phyloP scores from a whole-genome alignment of 2,329 filamentous ascomycete genomes.

The Cryphonectria parasitica region DNA sequence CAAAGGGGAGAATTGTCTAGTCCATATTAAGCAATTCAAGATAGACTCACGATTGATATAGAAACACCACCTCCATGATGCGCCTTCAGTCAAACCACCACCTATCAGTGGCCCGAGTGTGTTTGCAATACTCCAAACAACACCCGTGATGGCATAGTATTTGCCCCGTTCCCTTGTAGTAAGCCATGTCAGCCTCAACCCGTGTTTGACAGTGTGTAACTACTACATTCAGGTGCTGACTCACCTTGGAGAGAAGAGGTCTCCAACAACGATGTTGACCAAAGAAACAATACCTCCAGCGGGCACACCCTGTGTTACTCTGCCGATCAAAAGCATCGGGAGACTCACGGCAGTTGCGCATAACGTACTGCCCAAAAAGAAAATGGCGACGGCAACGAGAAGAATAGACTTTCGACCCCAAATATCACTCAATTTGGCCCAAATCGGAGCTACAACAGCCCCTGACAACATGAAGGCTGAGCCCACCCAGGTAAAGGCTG shows the following conservation, averaged over 20 bases:
- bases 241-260: slow-evolving; percentile 47
- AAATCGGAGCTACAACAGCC: slow-evolving; percentile 61
- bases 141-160: slow-evolving; percentile 41
- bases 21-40: background rate
- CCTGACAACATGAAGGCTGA: slow-evolving; percentile 66
- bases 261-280: slow-evolving; percentile 42
- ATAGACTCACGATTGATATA: slow-evolving; percentile 32
- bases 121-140: slow-evolving; percentile 52
- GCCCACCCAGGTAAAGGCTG: slow-evolving; percentile 69
- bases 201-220: background rate
- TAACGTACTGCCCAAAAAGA: slow-evolving; percentile 43
- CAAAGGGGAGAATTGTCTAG: background rate
- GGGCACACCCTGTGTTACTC: slow-evolving; percentile 41
- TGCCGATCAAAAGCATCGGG: slow-evolving; percentile 42
- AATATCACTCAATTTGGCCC: slow-evolving; percentile 54
- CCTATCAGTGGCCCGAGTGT: slow-evolving; percentile 33
- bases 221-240: background rate
- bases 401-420: slow-evolving; percentile 47
- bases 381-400: slow-evolving; percentile 39
- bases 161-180: slow-evolving; percentile 28
- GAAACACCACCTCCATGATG: slow-evolving; percentile 35
- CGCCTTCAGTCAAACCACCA: slow-evolving; percentile 32
- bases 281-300: slow-evolving; percentile 43
- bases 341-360: slow-evolving; percentile 41
- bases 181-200: background rate